A percentile compares a stretch with the other conserved stretches of the same genome.
Conservation (phyloP, 2,329 filamentous ascomycete species). For the Simplicillium sp. region DNA sequence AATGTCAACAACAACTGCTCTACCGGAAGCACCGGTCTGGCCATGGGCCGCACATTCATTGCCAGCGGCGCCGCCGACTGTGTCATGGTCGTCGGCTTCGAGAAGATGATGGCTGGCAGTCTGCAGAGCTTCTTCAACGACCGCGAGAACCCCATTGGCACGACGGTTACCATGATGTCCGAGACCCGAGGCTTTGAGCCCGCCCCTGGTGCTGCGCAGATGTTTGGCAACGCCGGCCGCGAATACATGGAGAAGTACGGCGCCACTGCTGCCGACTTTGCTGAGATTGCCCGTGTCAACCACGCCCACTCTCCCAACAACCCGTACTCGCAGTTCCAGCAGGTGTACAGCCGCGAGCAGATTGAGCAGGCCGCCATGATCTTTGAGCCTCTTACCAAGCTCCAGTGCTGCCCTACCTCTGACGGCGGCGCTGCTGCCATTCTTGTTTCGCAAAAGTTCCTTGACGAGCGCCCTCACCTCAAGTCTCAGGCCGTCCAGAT, state of each 20-base stretch:
- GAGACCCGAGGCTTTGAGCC: slow-evolving; percentile 73
- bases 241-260: slow-evolving; percentile 97
- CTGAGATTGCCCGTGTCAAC: slow-evolving; percentile 87
- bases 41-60: slow-evolving; percentile 74
- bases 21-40: slow-evolving; percentile 84
- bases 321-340: slow-evolving; percentile 95
- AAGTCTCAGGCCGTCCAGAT: slow-evolving; percentile 77
- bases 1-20: slow-evolving; percentile 99
- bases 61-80: slow-evolving; percentile 75
- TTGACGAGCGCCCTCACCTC: slow-evolving; percentile 75
- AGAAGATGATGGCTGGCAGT: slow-evolving; percentile 95
- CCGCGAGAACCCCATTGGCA: slow-evolving; percentile 68
- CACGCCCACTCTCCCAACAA: slow-evolving; percentile 86
- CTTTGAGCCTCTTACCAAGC: slow-evolving; percentile 81
- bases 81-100: slow-evolving; percentile 86
- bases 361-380: slow-evolving; percentile 69
- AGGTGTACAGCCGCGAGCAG: slow-evolving; percentile 83
- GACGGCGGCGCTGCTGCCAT: slow-evolving; percentile 86
- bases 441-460: slow-evolving; percentile 79
- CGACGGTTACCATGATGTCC: slow-evolving; percentile 68
- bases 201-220: slow-evolving; percentile 76
- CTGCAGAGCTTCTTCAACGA: slow-evolving; percentile 80
- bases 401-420: slow-evolving; percentile 97
- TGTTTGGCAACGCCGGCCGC: slow-evolving; percentile 87
- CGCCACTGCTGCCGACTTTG: slow-evolving; percentile 77